Conservation (phyloP, 2,329 filamentous ascomycete species). For the Hymenoscyphus fraxineus region DNA sequence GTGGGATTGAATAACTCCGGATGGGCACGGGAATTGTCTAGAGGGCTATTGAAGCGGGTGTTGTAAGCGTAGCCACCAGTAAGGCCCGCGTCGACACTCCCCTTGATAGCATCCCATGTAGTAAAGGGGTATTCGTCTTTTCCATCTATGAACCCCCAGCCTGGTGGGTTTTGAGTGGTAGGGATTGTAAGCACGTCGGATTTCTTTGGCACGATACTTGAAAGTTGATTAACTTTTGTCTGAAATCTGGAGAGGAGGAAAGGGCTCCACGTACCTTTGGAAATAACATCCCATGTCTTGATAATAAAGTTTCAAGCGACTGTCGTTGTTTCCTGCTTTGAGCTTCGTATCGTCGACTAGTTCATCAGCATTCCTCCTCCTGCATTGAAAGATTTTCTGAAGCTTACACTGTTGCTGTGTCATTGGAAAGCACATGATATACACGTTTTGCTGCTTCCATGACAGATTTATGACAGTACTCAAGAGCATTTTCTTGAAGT, state of each 20-base stretch:
- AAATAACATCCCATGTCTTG: neutral
- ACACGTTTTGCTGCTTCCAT: neutral
- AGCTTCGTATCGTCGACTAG: neutral
- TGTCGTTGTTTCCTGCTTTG: neutral
- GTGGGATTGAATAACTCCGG: neutral
- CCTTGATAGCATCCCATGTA: neutral
- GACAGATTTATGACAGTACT: neutral
- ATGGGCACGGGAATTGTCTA: neutral
- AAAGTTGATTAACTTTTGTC: neutral
- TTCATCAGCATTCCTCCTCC: neutral
- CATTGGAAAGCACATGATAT: constrained; percentile 1
- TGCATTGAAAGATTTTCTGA: neutral
- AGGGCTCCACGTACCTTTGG: neutral
- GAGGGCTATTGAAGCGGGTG: neutral
- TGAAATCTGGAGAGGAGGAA: neutral
- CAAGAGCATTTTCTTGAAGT: neutral
- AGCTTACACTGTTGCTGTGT: neutral
- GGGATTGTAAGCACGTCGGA: neutral
- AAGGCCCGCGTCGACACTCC: neutral
- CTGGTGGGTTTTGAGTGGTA: neutral
- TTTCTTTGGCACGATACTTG: neutral
- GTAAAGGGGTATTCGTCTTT: neutral
- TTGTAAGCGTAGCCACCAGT: neutral
- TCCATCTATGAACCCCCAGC: neutral
- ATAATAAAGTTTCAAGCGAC: neutral